Conservation (phyloP, 371 early-diverging fungal genomes). For the Rhizopus sp. region DNA sequence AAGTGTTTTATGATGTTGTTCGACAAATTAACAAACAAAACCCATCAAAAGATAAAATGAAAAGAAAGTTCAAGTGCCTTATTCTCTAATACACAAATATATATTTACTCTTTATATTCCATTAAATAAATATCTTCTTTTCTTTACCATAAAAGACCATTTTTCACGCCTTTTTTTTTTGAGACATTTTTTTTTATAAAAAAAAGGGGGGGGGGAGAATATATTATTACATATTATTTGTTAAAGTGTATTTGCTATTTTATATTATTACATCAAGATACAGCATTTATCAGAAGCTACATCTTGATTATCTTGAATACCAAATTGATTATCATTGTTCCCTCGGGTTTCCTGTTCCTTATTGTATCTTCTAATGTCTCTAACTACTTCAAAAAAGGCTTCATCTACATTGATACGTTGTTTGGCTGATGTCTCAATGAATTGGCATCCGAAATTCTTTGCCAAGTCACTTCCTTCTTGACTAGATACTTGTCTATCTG, state of each 20-base stretch:
- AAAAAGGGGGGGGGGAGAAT: not conserved
- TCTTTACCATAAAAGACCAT: not conserved
- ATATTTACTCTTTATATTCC: not conserved
- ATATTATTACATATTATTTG: too few species aligned
- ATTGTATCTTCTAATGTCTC: slow-evolving; percentile 57
- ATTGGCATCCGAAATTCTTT: slow-evolving; percentile 29
- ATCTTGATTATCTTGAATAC: slow-evolving; percentile 27
- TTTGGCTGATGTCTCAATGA: slow-evolving; percentile 90
- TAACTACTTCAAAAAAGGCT: slow-evolving; percentile 86
- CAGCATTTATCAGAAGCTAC: slow-evolving; percentile 35
- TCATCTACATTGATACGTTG: slow-evolving; percentile 89
- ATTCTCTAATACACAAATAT: slow-evolving; percentile 28
- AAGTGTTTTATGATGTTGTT: slow-evolving; percentile 66
- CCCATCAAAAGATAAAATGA: slow-evolving; percentile 41
- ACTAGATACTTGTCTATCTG: slow-evolving; percentile 64
- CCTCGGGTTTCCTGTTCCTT: slow-evolving; percentile 30
- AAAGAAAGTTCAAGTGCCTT: slow-evolving; percentile 42
- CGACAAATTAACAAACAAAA: slow-evolving; percentile 58
- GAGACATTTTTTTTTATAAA: not conserved
- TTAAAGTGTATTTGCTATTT: too few species aligned
- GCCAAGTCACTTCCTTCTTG: slow-evolving; percentile 34
- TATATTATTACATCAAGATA: slow-evolving; percentile 27
- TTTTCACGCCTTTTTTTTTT: not conserved
- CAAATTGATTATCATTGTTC: slow-evolving; percentile 15
- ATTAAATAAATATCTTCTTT: slow-evolving; percentile 3